A percentile compares a stretch with the other conserved stretches of the same genome.
Evolutionary conservation across 345 rosid genomes (phyloP).

Genomic region (Euphorbia tirucalli): DNA sequence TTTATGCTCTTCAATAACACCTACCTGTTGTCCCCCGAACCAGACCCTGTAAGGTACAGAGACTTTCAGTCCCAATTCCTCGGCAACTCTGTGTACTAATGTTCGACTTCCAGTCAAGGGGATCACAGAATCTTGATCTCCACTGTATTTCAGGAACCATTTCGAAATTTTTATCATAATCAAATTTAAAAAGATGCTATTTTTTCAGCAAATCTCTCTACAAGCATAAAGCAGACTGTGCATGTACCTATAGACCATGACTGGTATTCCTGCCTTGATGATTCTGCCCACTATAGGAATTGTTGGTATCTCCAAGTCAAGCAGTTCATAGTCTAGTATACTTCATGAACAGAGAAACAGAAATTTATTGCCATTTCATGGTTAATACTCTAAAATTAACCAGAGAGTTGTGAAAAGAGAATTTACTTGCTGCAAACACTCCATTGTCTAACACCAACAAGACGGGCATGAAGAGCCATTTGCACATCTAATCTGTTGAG

Average conservation of each 20-base stretch:
- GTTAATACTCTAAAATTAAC: background rate
- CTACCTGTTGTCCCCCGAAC: slow-evolving; percentile 35
- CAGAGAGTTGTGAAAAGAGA: slow-evolving; percentile 13
- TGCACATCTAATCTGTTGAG: slow-evolving; percentile 89
- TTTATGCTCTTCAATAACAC: background rate
- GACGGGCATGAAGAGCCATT: slow-evolving; percentile 84
- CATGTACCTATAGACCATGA: slow-evolving; percentile 78
- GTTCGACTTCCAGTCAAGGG: slow-evolving; percentile 67
- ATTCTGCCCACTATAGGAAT: slow-evolving; percentile 59
- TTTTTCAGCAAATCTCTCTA: too few species aligned
- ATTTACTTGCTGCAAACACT: slow-evolving; percentile 87
- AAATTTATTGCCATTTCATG: slow-evolving; percentile 1
- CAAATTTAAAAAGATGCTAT: background rate
- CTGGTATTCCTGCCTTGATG: slow-evolving; percentile 70
- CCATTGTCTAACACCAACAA: slow-evolving; percentile 80
- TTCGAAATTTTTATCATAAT: slow-evolving; percentile 3
- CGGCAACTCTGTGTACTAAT: slow-evolving; percentile 57
- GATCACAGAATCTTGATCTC: slow-evolving; percentile 37
- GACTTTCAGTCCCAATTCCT: slow-evolving; percentile 22
- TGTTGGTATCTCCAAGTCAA: slow-evolving; percentile 78
- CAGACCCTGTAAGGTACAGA: slow-evolving; percentile 36
- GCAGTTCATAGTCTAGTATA: slow-evolving; percentile 73
- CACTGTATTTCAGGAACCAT: slow-evolving; percentile 42
- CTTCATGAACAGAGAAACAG: slow-evolving; percentile 33
- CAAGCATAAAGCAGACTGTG: background rate